Evolutionary conservation across 371 early-diverging fungal genomes (phyloP).

Genomic region (Mortierella sp.): DNA sequence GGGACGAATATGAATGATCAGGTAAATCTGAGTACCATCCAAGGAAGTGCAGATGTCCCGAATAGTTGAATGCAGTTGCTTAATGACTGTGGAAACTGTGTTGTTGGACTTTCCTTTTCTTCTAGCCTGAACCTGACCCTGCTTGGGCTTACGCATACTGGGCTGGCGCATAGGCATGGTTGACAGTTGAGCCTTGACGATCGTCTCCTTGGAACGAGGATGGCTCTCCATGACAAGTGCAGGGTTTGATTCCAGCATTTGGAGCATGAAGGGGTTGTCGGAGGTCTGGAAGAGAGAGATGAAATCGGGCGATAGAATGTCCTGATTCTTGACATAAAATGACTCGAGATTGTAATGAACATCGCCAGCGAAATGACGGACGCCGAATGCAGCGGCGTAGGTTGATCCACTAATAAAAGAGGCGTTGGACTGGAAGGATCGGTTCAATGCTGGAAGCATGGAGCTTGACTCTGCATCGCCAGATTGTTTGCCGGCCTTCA

Average conservation of each 20-base stretch:
- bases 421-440: constrained; percentile 62
- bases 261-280: constrained; percentile 70
- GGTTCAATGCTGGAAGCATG: constrained; percentile 64
- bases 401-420: constrained; percentile 64
- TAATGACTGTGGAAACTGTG: constrained; percentile 74
- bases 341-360: constrained; percentile 81
- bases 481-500: constrained; percentile 53
- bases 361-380: constrained; percentile 83
- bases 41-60: constrained; percentile 80
- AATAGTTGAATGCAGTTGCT: constrained; percentile 77
- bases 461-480: constrained; percentile 46
- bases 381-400: constrained; percentile 71
- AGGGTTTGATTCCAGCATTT: constrained; percentile 68
- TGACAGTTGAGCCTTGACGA: constrained; percentile 73
- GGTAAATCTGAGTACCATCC: constrained; percentile 85
- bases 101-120: constrained; percentile 31
- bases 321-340: constrained; percentile 80
- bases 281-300: constrained; percentile 86
- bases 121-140: constrained; percentile 35
- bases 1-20: constrained; percentile 85
- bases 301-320: constrained; percentile 86
- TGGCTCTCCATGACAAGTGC: constrained; percentile 68
- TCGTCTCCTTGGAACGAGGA: constrained; percentile 69
- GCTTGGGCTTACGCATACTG: constrained; percentile 66
- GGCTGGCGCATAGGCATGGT: constrained; percentile 68